Evolutionary conservation across 345 rosid genomes (phyloP).

Genomic region (Syzygium aromaticum): DNA sequence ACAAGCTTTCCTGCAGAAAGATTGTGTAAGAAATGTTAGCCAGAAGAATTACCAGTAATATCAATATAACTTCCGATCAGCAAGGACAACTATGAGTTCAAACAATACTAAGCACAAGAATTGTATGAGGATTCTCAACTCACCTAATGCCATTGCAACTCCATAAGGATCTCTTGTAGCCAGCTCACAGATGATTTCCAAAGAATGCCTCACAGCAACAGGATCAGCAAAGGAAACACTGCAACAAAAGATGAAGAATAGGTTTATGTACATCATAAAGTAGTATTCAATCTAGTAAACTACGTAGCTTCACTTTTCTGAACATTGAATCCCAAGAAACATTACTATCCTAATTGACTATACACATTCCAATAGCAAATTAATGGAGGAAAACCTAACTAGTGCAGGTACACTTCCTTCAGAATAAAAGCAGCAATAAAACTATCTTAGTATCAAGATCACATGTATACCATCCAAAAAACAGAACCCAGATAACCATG

Average conservation of each 20-base stretch:
- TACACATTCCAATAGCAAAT: not conserved
- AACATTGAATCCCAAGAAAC: not conserved
- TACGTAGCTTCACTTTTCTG: not conserved
- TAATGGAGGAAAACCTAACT: not conserved
- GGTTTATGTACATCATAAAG: not conserved
- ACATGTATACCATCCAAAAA: not conserved
- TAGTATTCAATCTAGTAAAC: not conserved
- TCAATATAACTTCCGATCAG: not conserved
- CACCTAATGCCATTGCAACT: slow-evolving; percentile 96
- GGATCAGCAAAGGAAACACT: slow-evolving; percentile 97
- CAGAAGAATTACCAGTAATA: not conserved
- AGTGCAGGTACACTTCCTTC: not conserved
- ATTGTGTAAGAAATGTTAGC: slow-evolving; percentile 11
- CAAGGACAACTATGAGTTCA: not conserved
- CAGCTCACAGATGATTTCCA: slow-evolving; percentile 80
- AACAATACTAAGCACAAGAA: not conserved
- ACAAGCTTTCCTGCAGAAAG: slow-evolving; percentile 80
- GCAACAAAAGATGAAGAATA: slow-evolving; percentile 8
- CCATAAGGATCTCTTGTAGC: slow-evolving; percentile 89
- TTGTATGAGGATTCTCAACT: not conserved
- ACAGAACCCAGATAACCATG: not conserved
- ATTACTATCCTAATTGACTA: not conserved
- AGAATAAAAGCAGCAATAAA: not conserved
- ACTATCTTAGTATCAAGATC: not conserved
- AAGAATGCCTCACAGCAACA: slow-evolving; percentile 96